Evolutionary conservation across 2,329 filamentous ascomycete species (phyloP).

Genomic region (Cercospora berteroae): DNA sequence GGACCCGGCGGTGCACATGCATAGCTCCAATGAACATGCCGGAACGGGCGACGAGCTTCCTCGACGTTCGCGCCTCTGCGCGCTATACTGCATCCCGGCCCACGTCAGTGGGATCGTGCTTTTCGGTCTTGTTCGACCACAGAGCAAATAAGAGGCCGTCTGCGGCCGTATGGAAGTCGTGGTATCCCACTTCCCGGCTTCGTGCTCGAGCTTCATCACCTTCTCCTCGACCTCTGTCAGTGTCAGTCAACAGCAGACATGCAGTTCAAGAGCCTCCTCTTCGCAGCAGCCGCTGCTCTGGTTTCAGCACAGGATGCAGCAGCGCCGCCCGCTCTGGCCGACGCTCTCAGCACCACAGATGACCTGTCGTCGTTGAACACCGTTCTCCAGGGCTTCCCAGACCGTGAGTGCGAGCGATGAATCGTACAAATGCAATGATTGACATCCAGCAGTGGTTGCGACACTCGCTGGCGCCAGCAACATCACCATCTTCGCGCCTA

Average conservation of each 20-base stretch:
- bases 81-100: slow-evolving; percentile 18
- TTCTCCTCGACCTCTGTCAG: not conserved
- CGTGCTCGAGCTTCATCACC: not conserved
- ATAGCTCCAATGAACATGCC: slow-evolving; percentile 12
- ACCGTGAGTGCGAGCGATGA: slow-evolving; percentile 2
- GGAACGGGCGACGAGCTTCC: slow-evolving; percentile 15
- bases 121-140: not conserved
- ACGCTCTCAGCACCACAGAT: slow-evolving; percentile 35
- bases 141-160: slow-evolving; percentile 5
- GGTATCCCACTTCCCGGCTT: not conserved
- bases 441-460: slow-evolving; percentile 30
- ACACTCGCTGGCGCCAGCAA: slow-evolving; percentile 43
- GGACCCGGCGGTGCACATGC: slow-evolving; percentile 18
- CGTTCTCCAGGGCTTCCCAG: slow-evolving; percentile 17
- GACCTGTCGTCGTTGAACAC: slow-evolving; percentile 21
- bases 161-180: slow-evolving; percentile 2
- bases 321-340: slow-evolving; percentile 37
- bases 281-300: slow-evolving; percentile 37
- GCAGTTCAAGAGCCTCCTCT: slow-evolving; percentile 42
- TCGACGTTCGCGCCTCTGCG: slow-evolving; percentile 9
- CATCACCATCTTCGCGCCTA: slow-evolving; percentile 59
- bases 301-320: slow-evolving; percentile 35
- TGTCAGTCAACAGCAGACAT: slow-evolving; percentile 30
- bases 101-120: slow-evolving; percentile 19
- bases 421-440: not conserved